Percentiles rank a stretch among this genome's conserved stretches.
Conservation (phyloP, 2,329 filamentous ascomycete genomes). For the Myriangium duriaei region DNA sequence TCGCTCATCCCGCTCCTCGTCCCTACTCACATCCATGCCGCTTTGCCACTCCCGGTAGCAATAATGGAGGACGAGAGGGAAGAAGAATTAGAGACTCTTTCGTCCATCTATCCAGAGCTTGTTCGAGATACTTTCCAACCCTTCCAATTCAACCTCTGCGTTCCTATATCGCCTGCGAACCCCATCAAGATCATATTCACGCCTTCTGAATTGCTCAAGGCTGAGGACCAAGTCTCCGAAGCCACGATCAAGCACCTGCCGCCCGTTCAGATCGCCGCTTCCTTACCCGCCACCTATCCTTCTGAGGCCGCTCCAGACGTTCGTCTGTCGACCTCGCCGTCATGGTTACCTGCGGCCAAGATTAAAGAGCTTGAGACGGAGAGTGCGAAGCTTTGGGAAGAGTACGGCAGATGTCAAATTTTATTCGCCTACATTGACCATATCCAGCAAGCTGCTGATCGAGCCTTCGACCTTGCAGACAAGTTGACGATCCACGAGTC, state of each 20-base stretch:
- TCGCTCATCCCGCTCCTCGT: no score
- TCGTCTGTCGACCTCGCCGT: slow-evolving; percentile 34
- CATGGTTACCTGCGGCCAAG: slow-evolving; percentile 40
- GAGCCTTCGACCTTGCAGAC: slow-evolving; percentile 38
- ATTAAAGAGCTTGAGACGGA: slow-evolving; percentile 35
- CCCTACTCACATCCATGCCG: neutral
- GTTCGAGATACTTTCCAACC: slow-evolving; percentile 32
- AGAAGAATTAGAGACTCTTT: slow-evolving; percentile 46
- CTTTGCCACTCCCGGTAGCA: slow-evolving; percentile 9
- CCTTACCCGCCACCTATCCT: slow-evolving; percentile 46
- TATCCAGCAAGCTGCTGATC: slow-evolving; percentile 45
- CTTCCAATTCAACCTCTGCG: slow-evolving; percentile 40
- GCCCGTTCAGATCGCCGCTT: slow-evolving; percentile 40
- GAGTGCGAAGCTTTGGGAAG: slow-evolving; percentile 44
- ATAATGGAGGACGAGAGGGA: slow-evolving; percentile 42
- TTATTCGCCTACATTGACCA: slow-evolving; percentile 49
- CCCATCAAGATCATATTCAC: slow-evolving; percentile 35
- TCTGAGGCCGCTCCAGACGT: slow-evolving; percentile 38
- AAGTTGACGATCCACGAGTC: slow-evolving; percentile 35
- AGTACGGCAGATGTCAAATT: slow-evolving; percentile 44
- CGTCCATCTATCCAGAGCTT: slow-evolving; percentile 52
- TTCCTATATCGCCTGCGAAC: slow-evolving; percentile 42
- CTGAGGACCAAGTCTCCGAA: neutral
- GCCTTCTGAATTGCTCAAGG: neutral
- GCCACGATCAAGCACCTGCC: slow-evolving; percentile 35